Base-by-base conservation (phyloP, 768 basidiomycete genomes). In the Pisolithus albus region DNA sequence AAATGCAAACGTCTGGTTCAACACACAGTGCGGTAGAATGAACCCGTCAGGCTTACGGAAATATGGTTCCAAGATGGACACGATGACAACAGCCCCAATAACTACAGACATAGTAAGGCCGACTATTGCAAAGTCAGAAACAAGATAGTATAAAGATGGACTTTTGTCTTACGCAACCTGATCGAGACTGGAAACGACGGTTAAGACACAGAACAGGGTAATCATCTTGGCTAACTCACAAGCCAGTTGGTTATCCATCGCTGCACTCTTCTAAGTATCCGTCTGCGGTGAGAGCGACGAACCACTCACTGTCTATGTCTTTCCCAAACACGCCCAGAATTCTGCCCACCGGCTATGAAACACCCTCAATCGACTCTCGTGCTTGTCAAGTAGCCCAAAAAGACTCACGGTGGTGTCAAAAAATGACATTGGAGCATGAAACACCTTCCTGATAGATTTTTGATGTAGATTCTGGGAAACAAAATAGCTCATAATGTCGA, bases 401-500 rank as follows among this genome's bases (percentile, higher is more conserved):
- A 13, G n/a, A 50, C 64, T 56, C 55, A 78, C 79, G 16, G 82
- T 83, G 1, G 77, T 84, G 63, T 89, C 88, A 57, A 88, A 90
- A 68, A 87, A 88, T 2, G 79, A 75, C 82, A 86, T 87, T 0
- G 86, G 86, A 0, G 86, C 85, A 61, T 79, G 75, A 60, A 86
- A 81, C 23, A 86, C 74, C 48, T 80, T 77, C 23, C 65, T 64
- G 23, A 84, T 70, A 0, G 82, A 77, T 42, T 72, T 62, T 46
- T 76, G 72, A 60, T 89, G 85, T 2, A 89, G 66, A 53, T 81
- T 83, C 52, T 73, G 73, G 2, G 84, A 84, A 4, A 82, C 82
- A 49, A 75, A 72, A 60, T 73, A 78, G 0, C 80, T 77, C 63
- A 86, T 70, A 16, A 77, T 64, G 52, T 83, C 82, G 56, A 82